phyloP scores from a whole-genome alignment of 23 red algal species.

The Gracilaria domingensis region DNA sequence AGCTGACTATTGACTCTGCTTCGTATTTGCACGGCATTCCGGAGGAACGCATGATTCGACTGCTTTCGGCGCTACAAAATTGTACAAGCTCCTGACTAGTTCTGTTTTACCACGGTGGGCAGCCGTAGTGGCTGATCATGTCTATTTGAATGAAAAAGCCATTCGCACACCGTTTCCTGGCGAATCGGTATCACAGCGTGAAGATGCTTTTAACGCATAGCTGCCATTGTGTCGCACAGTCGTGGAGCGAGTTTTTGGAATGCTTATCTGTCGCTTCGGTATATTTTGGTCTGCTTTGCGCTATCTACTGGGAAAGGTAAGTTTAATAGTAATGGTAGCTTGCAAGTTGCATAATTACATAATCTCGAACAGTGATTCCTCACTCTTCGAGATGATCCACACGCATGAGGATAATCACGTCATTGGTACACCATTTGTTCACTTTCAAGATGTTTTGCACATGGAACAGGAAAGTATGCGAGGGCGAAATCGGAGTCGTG shows the following conservation, averaged over 20 bases:
- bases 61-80: neutral
- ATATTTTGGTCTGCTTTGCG: slow-evolving; percentile 9
- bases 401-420: neutral
- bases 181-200: neutral
- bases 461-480: neutral
- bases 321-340: neutral
- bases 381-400: neutral
- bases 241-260: neutral
- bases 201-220: neutral
- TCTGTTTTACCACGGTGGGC: neutral
- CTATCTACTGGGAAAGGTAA: neutral
- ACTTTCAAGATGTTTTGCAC: neutral
- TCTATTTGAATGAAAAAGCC: neutral
- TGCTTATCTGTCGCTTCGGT: neutral
- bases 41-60: neutral
- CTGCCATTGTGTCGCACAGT: neutral
- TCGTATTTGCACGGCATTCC: neutral
- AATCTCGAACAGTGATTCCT: neutral
- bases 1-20: neutral
- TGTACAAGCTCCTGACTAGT: neutral
- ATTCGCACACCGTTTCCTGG: neutral
- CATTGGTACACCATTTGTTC: neutral
- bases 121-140: neutral
- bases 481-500: neutral
- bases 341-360: neutral